Conservation (phyloP, 345 rosid species). For the Eucalyptus sp. region DNA sequence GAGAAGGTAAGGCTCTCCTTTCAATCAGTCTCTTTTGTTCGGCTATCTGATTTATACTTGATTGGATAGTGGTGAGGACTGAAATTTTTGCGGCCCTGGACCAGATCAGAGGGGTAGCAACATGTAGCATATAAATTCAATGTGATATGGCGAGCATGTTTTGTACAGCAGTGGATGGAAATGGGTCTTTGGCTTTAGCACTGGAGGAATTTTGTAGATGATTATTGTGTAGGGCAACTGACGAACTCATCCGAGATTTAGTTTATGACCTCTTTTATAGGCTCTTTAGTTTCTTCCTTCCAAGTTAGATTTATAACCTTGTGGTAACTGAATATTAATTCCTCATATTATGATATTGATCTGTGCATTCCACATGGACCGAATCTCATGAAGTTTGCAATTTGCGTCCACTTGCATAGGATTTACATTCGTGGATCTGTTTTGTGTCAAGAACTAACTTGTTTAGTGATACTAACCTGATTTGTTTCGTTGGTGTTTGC, state of each 20-base stretch:
- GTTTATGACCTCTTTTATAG: not conserved
- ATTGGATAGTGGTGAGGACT: not conserved
- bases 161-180: not conserved
- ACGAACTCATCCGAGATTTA: not conserved
- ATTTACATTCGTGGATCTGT: not conserved
- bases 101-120: not conserved
- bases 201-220: not conserved
- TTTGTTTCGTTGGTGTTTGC: not conserved
- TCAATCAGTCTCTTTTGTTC: not conserved
- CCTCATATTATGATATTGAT: not conserved
- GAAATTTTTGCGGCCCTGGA: not conserved
- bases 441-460: not conserved
- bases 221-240: not conserved
- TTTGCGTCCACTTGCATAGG: not conserved
- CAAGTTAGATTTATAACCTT: not conserved
- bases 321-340: not conserved
- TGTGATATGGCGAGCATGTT: not conserved
- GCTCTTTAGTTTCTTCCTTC: not conserved
- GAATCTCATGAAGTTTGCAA: not conserved
- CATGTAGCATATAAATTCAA: not conserved
- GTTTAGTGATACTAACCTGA: not conserved
- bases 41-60: not conserved
- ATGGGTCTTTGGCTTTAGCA: not conserved
- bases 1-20: conserved; percentile 54
- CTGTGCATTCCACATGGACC: not conserved